Percentiles rank a stretch among this genome's conserved stretches.
Conservation (phyloP, 1,139 yeast genomes). For the Zygosaccharomyces pseudobailii region DNA sequence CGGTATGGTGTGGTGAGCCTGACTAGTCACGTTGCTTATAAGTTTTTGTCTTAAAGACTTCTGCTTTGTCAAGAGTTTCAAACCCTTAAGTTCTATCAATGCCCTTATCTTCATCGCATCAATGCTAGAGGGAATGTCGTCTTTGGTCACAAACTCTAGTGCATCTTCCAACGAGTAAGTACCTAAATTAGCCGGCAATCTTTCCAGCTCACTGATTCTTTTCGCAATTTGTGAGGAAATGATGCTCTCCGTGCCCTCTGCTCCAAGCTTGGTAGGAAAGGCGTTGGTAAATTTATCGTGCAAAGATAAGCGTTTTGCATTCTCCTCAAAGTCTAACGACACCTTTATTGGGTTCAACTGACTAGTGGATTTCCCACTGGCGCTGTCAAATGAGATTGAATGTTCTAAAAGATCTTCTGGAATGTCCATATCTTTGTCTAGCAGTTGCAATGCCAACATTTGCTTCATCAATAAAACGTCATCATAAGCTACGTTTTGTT, state of each 20-base stretch:
- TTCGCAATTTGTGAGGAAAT: constrained; percentile 56
- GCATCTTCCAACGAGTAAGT: constrained; percentile 46
- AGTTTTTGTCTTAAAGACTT: constrained; percentile 76
- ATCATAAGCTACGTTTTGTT: constrained; percentile 38
- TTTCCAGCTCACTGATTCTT: constrained; percentile 71
- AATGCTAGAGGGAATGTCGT: constrained; percentile 38
- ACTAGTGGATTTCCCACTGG: not conserved
- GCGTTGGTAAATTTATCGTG: constrained; percentile 33
- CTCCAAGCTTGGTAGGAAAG: constrained; percentile 29
- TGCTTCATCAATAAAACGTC: constrained; percentile 56
- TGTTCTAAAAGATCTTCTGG: constrained; percentile 45
- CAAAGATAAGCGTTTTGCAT: constrained; percentile 35
- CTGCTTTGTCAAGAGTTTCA: constrained; percentile 77
- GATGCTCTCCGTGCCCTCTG: constrained; percentile 44
- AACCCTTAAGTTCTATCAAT: constrained; percentile 74
- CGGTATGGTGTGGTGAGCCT: constrained; percentile 50
- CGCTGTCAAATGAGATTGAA: constrained; percentile 1
- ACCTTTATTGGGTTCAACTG: constrained; percentile 28
- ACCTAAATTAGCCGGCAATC: constrained; percentile 71
- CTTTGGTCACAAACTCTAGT: constrained; percentile 39
- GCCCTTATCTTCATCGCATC: constrained; percentile 59
- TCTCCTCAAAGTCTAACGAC: constrained; percentile 33
- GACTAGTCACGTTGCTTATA: constrained; percentile 59
- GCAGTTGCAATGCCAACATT: constrained; percentile 66
- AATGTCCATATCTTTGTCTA: constrained; percentile 73